Evolutionary conservation across 2,329 filamentous ascomycete genomes (phyloP).

Genomic region (Fusarium sp.): DNA sequence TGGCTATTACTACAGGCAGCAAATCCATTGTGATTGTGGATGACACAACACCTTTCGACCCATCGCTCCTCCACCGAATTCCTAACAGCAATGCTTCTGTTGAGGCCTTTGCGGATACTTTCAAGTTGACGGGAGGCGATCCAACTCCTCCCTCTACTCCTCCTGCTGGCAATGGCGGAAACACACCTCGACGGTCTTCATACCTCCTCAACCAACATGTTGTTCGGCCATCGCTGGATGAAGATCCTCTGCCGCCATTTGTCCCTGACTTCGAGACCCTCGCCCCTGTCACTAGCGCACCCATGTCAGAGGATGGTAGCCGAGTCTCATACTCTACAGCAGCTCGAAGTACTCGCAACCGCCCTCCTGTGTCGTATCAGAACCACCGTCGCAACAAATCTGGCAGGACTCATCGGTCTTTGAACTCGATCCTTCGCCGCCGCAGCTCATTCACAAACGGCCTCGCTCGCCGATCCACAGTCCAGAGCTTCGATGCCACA

Average conservation of each 20-base stretch:
- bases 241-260: slow-evolving; percentile 58
- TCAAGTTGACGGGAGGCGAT: slow-evolving; percentile 59
- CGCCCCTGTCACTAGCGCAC: slow-evolving; percentile 40
- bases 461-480: slow-evolving; percentile 58
- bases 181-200: slow-evolving; percentile 65
- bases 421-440: slow-evolving; percentile 62
- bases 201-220: slow-evolving; percentile 62
- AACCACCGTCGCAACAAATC: slow-evolving; percentile 59
- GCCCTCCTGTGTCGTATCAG: slow-evolving; percentile 46
- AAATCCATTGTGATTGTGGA: slow-evolving; percentile 92
- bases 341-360: slow-evolving; percentile 39
- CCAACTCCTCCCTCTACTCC: slow-evolving; percentile 71
- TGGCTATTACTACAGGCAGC: slow-evolving; percentile 79
- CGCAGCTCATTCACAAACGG: slow-evolving; percentile 70
- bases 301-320: slow-evolving; percentile 47
- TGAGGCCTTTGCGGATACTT: slow-evolving; percentile 64
- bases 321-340: slow-evolving; percentile 46
- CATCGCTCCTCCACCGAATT: slow-evolving; percentile 61
- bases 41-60: slow-evolving; percentile 63
- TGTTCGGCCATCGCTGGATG: slow-evolving; percentile 48
- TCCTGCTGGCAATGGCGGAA: slow-evolving; percentile 52
- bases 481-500: slow-evolving; percentile 68
- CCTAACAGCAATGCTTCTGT: slow-evolving; percentile 57
- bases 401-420: slow-evolving; percentile 59
- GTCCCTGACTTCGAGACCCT: slow-evolving; percentile 58